Conservation (phyloP, 208 protist genomes). For the Crithidia fasciculata region DNA sequence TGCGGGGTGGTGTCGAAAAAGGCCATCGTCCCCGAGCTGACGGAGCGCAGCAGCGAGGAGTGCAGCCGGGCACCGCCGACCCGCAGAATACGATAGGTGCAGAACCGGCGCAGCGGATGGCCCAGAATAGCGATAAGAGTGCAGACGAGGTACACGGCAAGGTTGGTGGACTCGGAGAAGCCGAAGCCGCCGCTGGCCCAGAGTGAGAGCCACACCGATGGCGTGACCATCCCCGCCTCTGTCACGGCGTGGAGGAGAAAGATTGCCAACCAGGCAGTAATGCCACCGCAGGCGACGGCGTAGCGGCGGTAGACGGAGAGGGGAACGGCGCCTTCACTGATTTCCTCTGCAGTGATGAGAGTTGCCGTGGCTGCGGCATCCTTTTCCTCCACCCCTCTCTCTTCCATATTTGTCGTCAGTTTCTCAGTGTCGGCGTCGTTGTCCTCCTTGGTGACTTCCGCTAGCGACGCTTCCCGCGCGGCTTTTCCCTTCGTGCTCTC, state of each 20-base stretch:
- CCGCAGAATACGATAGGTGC: slow-evolving; percentile 34
- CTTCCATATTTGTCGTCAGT: neutral
- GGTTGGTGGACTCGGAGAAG: slow-evolving; percentile 15
- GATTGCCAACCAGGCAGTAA: slow-evolving; percentile 35
- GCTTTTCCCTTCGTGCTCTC: too few relatives aligned
- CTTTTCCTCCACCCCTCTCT: too few relatives aligned
- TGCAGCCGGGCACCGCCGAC: slow-evolving; percentile 48
- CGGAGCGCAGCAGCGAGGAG: slow-evolving; percentile 40
- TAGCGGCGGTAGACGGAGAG: slow-evolving; percentile 48
- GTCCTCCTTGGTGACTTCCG: neutral
- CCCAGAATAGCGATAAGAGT: neutral
- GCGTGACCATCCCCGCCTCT: slow-evolving; percentile 29
- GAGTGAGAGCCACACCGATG: slow-evolving; percentile 50
- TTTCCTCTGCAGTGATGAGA: slow-evolving; percentile 12
- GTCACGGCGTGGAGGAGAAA: slow-evolving; percentile 4
- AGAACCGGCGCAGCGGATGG: slow-evolving; percentile 7
- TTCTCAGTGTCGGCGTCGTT: neutral
- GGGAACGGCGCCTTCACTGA: slow-evolving; percentile 46
- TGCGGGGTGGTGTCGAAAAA: slow-evolving; percentile 64
- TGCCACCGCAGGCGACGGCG: slow-evolving; percentile 22
- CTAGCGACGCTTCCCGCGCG: neutral
- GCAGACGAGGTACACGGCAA: slow-evolving; percentile 9
- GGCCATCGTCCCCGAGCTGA: slow-evolving; percentile 44
- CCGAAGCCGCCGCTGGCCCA: slow-evolving; percentile 50
- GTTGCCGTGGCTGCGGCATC: neutral